Base-by-base conservation (phyloP, 2,329 filamentous ascomycete genomes). In the Nemania abortiva region DNA sequence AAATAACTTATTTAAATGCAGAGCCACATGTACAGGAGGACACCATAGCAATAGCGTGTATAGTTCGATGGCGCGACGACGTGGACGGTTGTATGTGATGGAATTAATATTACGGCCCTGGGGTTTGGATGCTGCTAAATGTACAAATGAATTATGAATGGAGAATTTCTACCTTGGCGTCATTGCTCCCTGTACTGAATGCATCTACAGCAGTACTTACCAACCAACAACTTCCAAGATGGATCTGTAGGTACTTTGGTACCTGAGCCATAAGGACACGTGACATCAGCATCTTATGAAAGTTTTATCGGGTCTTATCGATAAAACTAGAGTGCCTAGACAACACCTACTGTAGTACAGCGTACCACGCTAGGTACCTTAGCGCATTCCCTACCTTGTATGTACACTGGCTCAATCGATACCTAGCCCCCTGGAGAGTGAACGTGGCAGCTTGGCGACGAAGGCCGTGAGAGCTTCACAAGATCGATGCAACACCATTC, bases 401-500 rank as follows among this genome's bases (percentile, higher is more conserved):
- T 42, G 13, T 9, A 20, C 22, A 49, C 47, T 49, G 47, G 18
- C 53, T 18, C 42, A 39, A 57, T 64, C 39, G 34, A 59, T 37
- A 37, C 34, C 13, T 27, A 15, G 20, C 10, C 61, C 65, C 63
- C 66, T 65, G 61, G 37, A 64, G 18, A 57, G 65, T 27, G 68
- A 70, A 72, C 70, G 68, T 72, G 68, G 68, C 70, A 65, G 65
- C 45, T 70, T 70, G 47, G 56, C 65, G 58, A 66, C 63, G 22
- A 58, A 50, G 34, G 50, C 65, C 50, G 52, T 55, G 63, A 71
- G 66, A 71, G 67, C 70, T 67, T 65, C 66, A 63, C 39, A 31
- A 63, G 62, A 50, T 49, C 58, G n/a, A 53, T 34, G 47, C 63
- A 63, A 64, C 66, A 65, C 56, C 53, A 57, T 37, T 45, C 45